Base-by-base conservation (phyloP, 139 green algal genomes). In the Chlorella sp. region DNA sequence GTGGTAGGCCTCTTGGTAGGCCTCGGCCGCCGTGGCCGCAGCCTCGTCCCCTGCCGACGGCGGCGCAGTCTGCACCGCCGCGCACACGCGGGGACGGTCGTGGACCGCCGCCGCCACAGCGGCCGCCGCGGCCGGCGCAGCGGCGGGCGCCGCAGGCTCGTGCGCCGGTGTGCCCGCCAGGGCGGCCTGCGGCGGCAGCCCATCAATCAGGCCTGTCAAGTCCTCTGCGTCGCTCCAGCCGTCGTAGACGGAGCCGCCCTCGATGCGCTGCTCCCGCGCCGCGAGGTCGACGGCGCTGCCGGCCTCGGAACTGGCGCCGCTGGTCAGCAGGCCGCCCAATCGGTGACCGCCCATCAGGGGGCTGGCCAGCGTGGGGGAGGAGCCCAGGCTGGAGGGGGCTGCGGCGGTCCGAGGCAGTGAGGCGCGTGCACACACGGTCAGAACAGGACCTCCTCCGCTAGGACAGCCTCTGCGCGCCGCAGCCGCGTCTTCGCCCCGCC, bases 161-260 rank as follows among this genome's bases (percentile, higher is more conserved):
- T 75, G 51, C 9, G n/a, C n/a, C n/a, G n/a, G n/a, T n/a, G n/a
- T n/a, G n/a, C n/a, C n/a, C n/a, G n/a, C n/a, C n/a, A n/a, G n/a
- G n/a, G n/a, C n/a, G n/a, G n/a, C n/a, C n/a, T n/a, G n/a, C n/a
- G n/a, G n/a, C n/a, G n/a, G n/a, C n/a, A n/a, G n/a, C n/a, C 55
- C 67, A 7, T 48, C 68, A 51, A 75, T 51, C 68, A 75, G 68
- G 51, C 64, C 23, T 8, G 68, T 38, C 25, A 79, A 62, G 48
- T 79, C 73, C 4, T 79, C 73, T 5, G 48, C 73, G 2, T 79
- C 73, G 1, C 48, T 67, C 73, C 73, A 79, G 27, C 73, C 73
- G 19, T 79, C 73, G 31, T 50, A 66, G 23, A 62, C 73, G 62
- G 62, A 67, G 73, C 72, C 72, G 31, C 33, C 35, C 41, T 67